Evolutionary conservation across 176 grass and related monocot species (phyloP), one percentile per base, ranked within the genome.

Genomic region (Oryza meyeriana): DNA sequence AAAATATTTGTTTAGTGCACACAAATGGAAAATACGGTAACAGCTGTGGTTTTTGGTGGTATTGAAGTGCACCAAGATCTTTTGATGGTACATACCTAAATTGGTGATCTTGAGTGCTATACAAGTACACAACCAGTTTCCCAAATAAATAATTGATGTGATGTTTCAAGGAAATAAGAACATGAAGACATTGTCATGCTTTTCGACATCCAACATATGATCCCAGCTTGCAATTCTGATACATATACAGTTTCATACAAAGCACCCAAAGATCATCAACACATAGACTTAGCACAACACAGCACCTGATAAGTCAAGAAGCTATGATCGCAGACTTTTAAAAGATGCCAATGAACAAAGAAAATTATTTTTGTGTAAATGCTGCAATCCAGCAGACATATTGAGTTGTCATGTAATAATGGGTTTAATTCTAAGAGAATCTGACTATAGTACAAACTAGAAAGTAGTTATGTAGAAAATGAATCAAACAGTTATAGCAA

Each of bases 211-310:
- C 12, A 79, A 50, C 40, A 66, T 35, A 48, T 3, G 18, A 25
- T 57, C 34, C 42, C 12, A 55, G 22, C 35, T 44, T 69, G 42
- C 12, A 45, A 45, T 45, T 45, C 16, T 5, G 42, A 24, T 50
- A 79, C 66, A 3, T 79, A 67, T 13, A 55, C 8, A 16, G 4
- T 22, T 24, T 25, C 10, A 47, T n/a, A 38, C 31, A 27, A 30
- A 80, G 35, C 40, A 80, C 68, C n/a, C n/a, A 41, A 66, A 79
- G 6, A 66, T 31, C 29, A 52, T 68, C 64, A 79, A 79, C 12
- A 36, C 25, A 50, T 34, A 65, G 18, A 61, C 61, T 40, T 66
- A 47, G 20, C 62, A 79, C 62, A 66, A 47, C 5, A 31, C 32
- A 30, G 18, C n/a, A 65, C 32, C 33, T 66, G 29, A 32, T 50